Conservation (phyloP, 1,139 yeast species). For the Blastobotrys proliferans region DNA sequence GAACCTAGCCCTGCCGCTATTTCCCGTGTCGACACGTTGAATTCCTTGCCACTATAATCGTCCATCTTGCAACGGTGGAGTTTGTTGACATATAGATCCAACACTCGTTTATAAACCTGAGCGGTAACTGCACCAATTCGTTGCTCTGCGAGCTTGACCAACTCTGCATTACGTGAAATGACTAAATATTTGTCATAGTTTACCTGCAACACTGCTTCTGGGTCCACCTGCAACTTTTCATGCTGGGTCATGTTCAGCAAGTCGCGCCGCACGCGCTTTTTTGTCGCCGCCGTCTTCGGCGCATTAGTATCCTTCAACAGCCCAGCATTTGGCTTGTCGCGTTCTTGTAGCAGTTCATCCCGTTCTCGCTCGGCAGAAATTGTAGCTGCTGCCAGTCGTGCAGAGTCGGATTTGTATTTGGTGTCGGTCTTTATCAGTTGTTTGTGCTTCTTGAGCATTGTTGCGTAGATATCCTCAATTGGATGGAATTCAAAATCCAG, state of each 20-base stretch:
- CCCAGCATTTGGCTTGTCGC: slow-evolving; percentile 23
- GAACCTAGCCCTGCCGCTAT: slow-evolving; percentile 30
- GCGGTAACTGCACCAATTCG: slow-evolving; percentile 70
- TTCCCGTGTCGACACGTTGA: slow-evolving; percentile 33
- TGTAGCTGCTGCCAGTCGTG: slow-evolving; percentile 28
- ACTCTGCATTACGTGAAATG: slow-evolving; percentile 57
- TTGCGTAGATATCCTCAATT: slow-evolving; percentile 31
- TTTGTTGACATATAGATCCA: slow-evolving; percentile 51
- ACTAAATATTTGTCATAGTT: slow-evolving; percentile 67
- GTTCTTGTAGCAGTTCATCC: slow-evolving; percentile 34
- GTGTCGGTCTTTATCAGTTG: slow-evolving; percentile 22
- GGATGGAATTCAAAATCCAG: slow-evolving; percentile 36
- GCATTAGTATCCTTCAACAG: slow-evolving; percentile 18
- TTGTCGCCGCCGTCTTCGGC: not conserved
- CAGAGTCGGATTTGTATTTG: slow-evolving; percentile 27
- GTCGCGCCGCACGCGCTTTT: slow-evolving; percentile 10
- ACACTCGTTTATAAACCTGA: slow-evolving; percentile 56
- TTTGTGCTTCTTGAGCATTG: slow-evolving; percentile 24
- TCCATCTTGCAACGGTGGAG: slow-evolving; percentile 29
- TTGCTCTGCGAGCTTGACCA: slow-evolving; percentile 59
- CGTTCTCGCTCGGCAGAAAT: slow-evolving; percentile 57
- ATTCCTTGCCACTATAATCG: slow-evolving; percentile 27
- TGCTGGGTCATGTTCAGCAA: not conserved
- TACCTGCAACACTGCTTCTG: slow-evolving; percentile 51
- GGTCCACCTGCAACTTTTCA: slow-evolving; percentile 23